phyloP scores from a whole-genome alignment of 2,329 filamentous ascomycete species.

The Fusarium scirpi region DNA sequence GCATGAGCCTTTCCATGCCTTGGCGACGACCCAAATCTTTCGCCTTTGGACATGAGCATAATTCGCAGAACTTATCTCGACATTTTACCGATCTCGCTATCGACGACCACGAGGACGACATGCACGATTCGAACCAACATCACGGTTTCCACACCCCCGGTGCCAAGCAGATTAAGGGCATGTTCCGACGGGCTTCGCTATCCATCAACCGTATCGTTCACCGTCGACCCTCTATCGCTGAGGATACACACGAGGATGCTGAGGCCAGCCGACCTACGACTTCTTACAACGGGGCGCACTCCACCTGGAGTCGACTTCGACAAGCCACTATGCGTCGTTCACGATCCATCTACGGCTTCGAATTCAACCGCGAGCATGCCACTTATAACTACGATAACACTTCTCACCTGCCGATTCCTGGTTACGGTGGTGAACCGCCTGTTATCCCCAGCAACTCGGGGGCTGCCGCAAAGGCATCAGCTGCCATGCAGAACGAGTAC shows the following conservation, averaged over 20 bases:
- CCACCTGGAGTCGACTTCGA: conserved; percentile 64
- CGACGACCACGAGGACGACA: conserved; percentile 49
- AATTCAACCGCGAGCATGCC: conserved; percentile 45
- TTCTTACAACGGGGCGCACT: conserved; percentile 55
- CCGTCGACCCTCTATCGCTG: conserved; percentile 58
- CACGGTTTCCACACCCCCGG: conserved; percentile 46
- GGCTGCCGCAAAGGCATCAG: conserved; percentile 71
- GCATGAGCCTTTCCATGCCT: conserved; percentile 63
- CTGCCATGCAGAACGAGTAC: conserved; percentile 69
- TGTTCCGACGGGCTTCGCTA: conserved; percentile 67
- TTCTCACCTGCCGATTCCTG: conserved; percentile 58
- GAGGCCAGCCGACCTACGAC: conserved; percentile 56
- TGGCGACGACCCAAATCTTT: conserved; percentile 63
- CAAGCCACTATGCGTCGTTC: conserved; percentile 65
- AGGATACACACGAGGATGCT: conserved; percentile 42
- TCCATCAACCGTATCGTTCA: conserved; percentile 66
- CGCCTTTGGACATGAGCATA: conserved; percentile 52
- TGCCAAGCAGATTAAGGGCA: conserved; percentile 59
- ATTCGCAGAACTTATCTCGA: conserved; percentile 47
- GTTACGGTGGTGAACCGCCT: conserved; percentile 66
- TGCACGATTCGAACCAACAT: conserved; percentile 44
- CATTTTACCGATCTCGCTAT: conserved; percentile 50
- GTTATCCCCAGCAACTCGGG: conserved; percentile 71
- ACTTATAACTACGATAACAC: conserved; percentile 47
- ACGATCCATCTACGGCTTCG: conserved; percentile 59